Evolutionary conservation across 192 early-diverging fungal species (phyloP).

Genomic region (Dimargaris verticillata): DNA sequence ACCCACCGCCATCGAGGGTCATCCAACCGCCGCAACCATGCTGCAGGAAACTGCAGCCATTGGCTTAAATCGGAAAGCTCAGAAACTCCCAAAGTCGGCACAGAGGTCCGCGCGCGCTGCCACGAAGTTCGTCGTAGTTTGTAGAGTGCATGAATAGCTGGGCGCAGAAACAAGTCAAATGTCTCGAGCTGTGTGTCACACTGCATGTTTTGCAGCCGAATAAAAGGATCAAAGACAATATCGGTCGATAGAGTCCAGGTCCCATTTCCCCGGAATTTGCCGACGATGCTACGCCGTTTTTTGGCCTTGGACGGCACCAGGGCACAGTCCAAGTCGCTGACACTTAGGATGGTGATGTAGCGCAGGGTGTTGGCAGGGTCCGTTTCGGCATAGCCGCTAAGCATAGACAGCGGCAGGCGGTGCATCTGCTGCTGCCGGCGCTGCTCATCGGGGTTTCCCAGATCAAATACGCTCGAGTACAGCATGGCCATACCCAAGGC

Average conservation of each 20-base stretch:
- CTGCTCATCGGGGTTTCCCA: conserved; percentile 8
- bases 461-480: conserved; percentile 10
- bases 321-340: conserved; percentile 6
- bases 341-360: conserved; percentile 3
- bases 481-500: conserved; percentile 7
- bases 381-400: background rate
- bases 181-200: conserved; percentile 11
- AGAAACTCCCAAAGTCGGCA: no score
- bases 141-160: conserved; percentile 11
- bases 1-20: background rate
- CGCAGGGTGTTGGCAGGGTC: conserved; percentile 6
- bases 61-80: background rate
- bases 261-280: conserved; percentile 5
- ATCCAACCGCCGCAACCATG: background rate
- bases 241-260: conserved; percentile 4
- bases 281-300: conserved; percentile 5
- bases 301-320: conserved; percentile 9
- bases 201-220: conserved; percentile 7
- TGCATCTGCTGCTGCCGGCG: conserved; percentile 3
- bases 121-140: conserved; percentile 1
- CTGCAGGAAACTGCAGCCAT: background rate
- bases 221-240: conserved; percentile 2
- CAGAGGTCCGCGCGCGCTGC: no score
- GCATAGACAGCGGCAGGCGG: background rate
- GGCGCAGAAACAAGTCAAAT: conserved; percentile 7